Base-by-base conservation (phyloP, 768 basidiomycete species). In the Agaricus sinodeliciosus region DNA sequence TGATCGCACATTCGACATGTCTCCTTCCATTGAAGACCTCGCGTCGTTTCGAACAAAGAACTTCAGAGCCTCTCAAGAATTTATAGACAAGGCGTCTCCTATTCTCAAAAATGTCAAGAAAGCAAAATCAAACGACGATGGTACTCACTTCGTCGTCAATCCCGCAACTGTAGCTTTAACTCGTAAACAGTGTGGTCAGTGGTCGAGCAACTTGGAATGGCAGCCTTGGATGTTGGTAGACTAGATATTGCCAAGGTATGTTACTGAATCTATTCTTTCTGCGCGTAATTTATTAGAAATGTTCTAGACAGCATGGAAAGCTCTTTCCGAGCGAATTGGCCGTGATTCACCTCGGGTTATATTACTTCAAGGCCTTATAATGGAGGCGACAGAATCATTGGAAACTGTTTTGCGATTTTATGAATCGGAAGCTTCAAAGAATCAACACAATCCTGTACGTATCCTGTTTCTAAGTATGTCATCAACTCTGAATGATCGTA, bases 301-400 rank as follows among this genome's bases (percentile, higher is more conserved):
- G 35, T 9, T 3, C 9, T 42, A 54, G 52, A 42, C 39, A 34
- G 52, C 46, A 40, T 54, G 52, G 45, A 48, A 54, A 54, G 46
- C 52, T 12, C 52, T 54, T 7, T 25, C 37, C 12, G 52, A 54
- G 31, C 52, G 52, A 35, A 42, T 54, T 19, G 52, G 52, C 62
- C 84, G 86, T 0, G 80, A 70, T 26, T 94, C 92, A 0, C 86
- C 88, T 16, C 81, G 94, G 18, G 85, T 91, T 1, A 81, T 87
- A 35, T 78, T 84, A 18, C 78, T 96, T 18, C 74, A 78, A 22
- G 93, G 94, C 1, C 83, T 92, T 55, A 75, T 88, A 5, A 74
- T 88, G 68, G 93, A 95, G 62, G 81, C 80, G 0, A 76, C 77
- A 0, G 82, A 84, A 42, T 58, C 79, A 3, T 70, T 80, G 0